Evolutionary conservation across 768 basidiomycete genomes (phyloP), one percentile per base, ranked within the genome.

Genomic region (Pseudohyphozyma bogoriensis): DNA sequence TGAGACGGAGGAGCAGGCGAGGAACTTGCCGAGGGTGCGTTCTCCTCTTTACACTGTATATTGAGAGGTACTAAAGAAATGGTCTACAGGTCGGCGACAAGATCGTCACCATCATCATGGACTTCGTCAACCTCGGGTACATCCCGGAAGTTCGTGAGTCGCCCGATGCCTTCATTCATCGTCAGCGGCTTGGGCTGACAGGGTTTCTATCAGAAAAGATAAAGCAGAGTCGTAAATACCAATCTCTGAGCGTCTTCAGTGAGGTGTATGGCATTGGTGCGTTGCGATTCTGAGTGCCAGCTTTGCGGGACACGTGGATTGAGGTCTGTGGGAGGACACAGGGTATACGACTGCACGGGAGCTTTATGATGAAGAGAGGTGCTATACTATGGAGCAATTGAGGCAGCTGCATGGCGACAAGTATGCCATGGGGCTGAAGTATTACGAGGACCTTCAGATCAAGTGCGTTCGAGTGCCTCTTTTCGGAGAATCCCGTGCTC

Each of bases 71-170:
- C n/a, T n/a, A n/a, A n/a, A n/a, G n/a, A n/a, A n/a, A n/a, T n/a
- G n/a, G n/a, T n/a, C n/a, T n/a, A n/a, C n/a, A n/a, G 57, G 60
- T 65, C 15, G 64, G 60, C 11, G 52, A 42, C 24, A 65, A 65
- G 39, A 7, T 65, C 4, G 44, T 39, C 6, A 24, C 47, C 37
- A 58, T 57, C 39, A 58, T 65, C 12, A 53, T 58, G 44, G 64
- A 65, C 37, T 65, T 52, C 32, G 15, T 61, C 36, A 26, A 51
- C 13, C 58, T 57, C 0, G 64, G 60, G 8, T 20, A 28, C 22
- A 44, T 65, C 6, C 35, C 47, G 28, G 57, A 56, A 20, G 45
- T 60, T 2, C n/a, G 64, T 65, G 39, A 28, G 56, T 35, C 5
- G 35, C 31, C 37, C 28, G 16, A 1, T 7, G 22, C 0, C 8